Evolutionary conservation across 179 eudicot species (phyloP).

Genomic region (Silene vulgaris): DNA sequence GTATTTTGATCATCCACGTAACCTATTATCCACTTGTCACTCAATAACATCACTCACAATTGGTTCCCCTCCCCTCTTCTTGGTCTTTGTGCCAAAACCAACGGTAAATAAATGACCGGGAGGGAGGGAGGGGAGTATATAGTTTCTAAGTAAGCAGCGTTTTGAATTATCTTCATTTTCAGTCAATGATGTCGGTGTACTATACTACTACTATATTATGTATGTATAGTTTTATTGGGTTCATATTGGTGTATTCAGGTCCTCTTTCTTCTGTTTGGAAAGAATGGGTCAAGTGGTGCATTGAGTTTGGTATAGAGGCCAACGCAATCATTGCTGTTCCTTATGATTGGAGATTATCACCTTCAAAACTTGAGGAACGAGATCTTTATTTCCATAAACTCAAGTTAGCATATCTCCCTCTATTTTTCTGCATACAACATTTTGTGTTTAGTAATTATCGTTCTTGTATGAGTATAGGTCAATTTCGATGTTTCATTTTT

Average conservation of each 20-base stretch:
- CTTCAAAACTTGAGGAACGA: constrained; percentile 94
- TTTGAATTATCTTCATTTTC: not conserved
- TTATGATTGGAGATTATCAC: constrained; percentile 95
- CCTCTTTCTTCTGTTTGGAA: constrained; percentile 98
- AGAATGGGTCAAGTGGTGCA: constrained; percentile 98
- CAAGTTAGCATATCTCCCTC: constrained; percentile 48
- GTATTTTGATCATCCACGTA: too few species aligned
- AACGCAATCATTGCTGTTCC: constrained; percentile 95
- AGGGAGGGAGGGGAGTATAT: too few species aligned
- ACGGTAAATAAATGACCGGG: too few species aligned
- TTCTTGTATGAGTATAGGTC: not conserved
- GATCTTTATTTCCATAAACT: constrained; percentile 94
- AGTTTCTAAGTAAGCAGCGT: constrained; percentile 8
- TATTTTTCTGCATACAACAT: constrained; percentile 8
- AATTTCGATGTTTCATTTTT: not conserved
- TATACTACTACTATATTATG: not conserved
- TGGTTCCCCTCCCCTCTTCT: too few species aligned
- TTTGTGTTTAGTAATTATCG: constrained; percentile 1
- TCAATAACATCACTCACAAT: too few species aligned
- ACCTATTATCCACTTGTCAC: too few species aligned
- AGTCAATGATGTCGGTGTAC: not conserved
- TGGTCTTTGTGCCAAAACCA: too few species aligned
- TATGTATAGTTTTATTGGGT: constrained; percentile 4
- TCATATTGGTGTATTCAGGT: constrained; percentile 44
- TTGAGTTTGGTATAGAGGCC: constrained; percentile 93